These are phyloP conservation scores for Penicillium sp. DNA, from an alignment of 2,329 filamentous ascomycete species.

Conservation along the genomic window DNA sequence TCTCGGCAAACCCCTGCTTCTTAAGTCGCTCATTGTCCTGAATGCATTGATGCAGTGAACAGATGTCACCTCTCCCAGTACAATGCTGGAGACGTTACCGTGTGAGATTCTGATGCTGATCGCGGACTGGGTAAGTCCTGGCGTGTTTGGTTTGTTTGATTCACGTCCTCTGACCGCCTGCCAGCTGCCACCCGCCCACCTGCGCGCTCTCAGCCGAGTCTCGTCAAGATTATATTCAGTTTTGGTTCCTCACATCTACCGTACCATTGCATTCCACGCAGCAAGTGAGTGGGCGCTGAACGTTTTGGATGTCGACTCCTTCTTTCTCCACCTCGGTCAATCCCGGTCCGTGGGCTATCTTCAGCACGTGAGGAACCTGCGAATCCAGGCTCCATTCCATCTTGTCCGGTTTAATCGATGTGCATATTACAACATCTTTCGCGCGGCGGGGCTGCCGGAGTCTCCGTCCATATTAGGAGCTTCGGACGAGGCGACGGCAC, in stretches of 20 bases:
- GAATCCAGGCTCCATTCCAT: neutral
- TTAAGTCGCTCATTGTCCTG: too few relatives aligned
- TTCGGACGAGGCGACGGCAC: neutral
- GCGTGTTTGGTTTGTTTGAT: neutral
- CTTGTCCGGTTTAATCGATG: constrained; percentile 2
- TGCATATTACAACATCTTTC: constrained; percentile 4
- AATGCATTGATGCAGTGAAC: neutral
- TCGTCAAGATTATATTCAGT: neutral
- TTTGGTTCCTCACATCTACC: neutral
- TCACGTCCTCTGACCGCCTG: neutral
- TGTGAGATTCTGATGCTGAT: constrained; percentile 1
- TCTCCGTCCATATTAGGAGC: neutral
- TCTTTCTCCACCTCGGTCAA: neutral
- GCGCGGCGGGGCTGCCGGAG: neutral
- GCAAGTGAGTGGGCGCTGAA: constrained; percentile 6
- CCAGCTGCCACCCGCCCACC: neutral
- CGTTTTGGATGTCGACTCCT: constrained; percentile 3
- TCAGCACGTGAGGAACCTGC: neutral
- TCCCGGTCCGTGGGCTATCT: neutral
- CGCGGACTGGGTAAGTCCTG: neutral
- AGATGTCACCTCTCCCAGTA: neutral
- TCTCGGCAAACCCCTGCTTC: neutral
- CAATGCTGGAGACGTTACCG: neutral
- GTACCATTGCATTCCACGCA: neutral
- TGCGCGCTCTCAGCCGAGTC: neutral